Evolutionary conservation across 2,329 filamentous ascomycete genomes (phyloP), one percentile per base, ranked within the genome.

Genomic region (Epicoccum sorghinum): DNA sequence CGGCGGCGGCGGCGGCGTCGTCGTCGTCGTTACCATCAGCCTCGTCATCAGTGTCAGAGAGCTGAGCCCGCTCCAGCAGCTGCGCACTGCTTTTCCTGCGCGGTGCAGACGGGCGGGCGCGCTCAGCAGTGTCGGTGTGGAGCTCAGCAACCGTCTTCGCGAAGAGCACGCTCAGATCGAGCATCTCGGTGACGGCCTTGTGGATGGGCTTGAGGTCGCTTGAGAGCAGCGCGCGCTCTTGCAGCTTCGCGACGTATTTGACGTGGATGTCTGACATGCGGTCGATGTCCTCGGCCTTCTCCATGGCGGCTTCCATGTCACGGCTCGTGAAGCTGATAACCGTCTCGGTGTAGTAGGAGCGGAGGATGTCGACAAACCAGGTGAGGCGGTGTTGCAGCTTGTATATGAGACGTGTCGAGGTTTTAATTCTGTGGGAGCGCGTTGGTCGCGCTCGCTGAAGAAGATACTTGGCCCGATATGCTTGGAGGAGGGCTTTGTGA

Each of bases 401-500:
- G 68, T 84, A 86, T 36, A 54, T 53, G 4, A 57, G 42, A 18
- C 59, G 38, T 47, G 66, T 23, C 56, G 37, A 32, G 1, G 7
- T 7, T 6, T 44, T 29, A 6, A 49, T 48, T 7, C 39, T 24
- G 10, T 52, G 41, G 2, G 40, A 35, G 40, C 66, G 64, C 1
- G 52, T 47, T 5, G 58, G 79, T 58, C 48, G 77, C 67, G 60
- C 76, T 69, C 55, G 81, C 82, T 87, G 84, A 2, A 97, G 79
- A 1, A 88, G 76, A 58, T 87, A 83, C 46, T 84, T 84, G 4
- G 90, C 88, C 41, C 91, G 84, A 47, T 88, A 87, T 24, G 91
- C 79, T 70, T 97, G 93, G 27, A 96, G 80, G 0, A 96, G 80
- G 7, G 96, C 82, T 0, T 85, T 88, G 62, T 91, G 91, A 4